Conservation (phyloP, 2,329 filamentous ascomycete genomes). For the Stylonectria norvegica region DNA sequence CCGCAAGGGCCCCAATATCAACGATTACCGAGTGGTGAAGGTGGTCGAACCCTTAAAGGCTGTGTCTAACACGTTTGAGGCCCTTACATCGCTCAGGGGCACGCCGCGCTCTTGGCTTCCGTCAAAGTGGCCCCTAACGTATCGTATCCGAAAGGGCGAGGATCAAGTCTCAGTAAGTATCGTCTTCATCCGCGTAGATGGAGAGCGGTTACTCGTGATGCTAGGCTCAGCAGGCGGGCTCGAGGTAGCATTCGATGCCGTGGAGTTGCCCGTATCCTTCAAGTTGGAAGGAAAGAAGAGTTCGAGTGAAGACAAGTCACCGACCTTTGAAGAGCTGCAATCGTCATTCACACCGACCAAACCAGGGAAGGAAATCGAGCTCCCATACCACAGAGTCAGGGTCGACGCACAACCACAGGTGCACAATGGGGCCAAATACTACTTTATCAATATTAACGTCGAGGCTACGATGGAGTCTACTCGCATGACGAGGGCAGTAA, state of each 20-base stretch:
- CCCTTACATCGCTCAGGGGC: background rate
- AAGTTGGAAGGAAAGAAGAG: too few species aligned
- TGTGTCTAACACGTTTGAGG: background rate
- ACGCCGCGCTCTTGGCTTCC: slow-evolving; percentile 2
- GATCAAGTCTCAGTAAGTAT: slow-evolving; percentile 2
- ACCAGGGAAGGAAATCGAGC: background rate
- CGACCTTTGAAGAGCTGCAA: too few species aligned
- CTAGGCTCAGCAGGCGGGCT: slow-evolving; percentile 3
- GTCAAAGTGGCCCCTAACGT: background rate
- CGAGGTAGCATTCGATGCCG: slow-evolving; percentile 4
- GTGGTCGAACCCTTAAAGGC: background rate
- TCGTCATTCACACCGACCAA: background rate
- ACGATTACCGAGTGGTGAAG: background rate
- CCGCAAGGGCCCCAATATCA: slow-evolving; percentile 8
- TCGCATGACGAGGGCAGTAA: background rate
- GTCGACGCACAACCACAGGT: background rate
- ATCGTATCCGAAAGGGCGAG: background rate
- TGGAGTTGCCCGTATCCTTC: slow-evolving; percentile 3
- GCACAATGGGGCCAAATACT: background rate
- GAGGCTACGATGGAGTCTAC: background rate
- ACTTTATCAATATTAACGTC: background rate
- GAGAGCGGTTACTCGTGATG: slow-evolving; percentile 4
- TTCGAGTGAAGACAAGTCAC: too few species aligned
- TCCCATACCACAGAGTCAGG: background rate
- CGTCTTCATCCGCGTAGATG: slow-evolving; percentile 5